Evolutionary conservation across 2,329 filamentous ascomycete species (phyloP), one percentile per base, ranked within the genome.

Genomic region (Curvularia hawaiiensis): DNA sequence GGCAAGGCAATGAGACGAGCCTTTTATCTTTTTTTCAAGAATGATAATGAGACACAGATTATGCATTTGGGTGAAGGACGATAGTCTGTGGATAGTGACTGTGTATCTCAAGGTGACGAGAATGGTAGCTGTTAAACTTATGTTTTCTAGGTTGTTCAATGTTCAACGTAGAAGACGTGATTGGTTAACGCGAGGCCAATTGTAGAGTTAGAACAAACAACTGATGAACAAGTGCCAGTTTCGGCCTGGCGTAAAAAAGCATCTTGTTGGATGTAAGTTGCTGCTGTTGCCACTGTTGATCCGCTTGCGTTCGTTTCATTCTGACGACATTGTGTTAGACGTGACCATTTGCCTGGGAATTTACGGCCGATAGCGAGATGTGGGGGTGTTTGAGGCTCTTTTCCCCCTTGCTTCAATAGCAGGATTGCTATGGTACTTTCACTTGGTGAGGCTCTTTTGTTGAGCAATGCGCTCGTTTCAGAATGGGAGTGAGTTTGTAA

Each of bases 1-100:
- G 69, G 70, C 70, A 67, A 3, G 60, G 52, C 16, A 64, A 70
- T 47, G 68, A 68, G 9, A 59, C 50, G 3, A 66, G 72, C 48
- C 69, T 67, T 1, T 72, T 72, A 4, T 68, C 1, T 71, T 69
- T 47, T 69, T 72, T 60, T 53, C 12, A 70, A 60, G 48, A 59
- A 57, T 1, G 68, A 78, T 30, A 60, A 60, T 26, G 67, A 68
- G 40, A 26, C 26, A 26, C 26, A 26, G 26, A 7, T 71, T n/a
- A 72, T 38, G 38, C 65, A 6, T 69, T 70, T 56, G 69, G 70
- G 1, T 72, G n/a, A n/a, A 73, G 52, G 69, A 62, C 10, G 65
- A 71, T 58, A 51, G 56, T 28, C 41, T 72, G 68, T 73, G 69
- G 60, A 70, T 30, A 59, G 54, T 47, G 57, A 39, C 18, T 69